Conservation (phyloP, 306 rosid species). For the Lathyrus sativus region DNA sequence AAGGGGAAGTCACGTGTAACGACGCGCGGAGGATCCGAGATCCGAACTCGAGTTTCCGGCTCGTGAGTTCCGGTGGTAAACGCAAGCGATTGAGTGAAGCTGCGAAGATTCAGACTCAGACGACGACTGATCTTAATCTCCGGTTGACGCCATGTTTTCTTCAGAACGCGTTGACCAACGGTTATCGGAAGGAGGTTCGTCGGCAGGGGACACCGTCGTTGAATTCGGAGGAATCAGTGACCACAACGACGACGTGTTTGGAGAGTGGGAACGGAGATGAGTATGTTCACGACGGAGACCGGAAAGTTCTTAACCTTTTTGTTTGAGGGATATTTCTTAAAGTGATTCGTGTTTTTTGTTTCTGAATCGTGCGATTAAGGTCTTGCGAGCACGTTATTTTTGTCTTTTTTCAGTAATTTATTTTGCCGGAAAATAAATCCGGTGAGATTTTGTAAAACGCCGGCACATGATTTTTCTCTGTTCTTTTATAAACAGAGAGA, state of each 20-base stretch:
- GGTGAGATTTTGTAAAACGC: slow-evolving; percentile 69
- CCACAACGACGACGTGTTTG: slow-evolving; percentile 64
- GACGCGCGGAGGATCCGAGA: slow-evolving; percentile 56
- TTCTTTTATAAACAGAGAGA: slow-evolving; percentile 47
- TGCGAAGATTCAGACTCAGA: slow-evolving; percentile 37
- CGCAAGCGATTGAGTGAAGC: slow-evolving; percentile 58
- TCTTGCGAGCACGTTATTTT: slow-evolving; percentile 30
- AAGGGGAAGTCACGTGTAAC: slow-evolving; percentile 62
- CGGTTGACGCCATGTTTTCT: slow-evolving; percentile 57
- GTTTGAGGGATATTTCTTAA: slow-evolving; percentile 40
- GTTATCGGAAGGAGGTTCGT: slow-evolving; percentile 49
- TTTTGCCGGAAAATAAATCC: slow-evolving; percentile 47
- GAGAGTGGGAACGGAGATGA: slow-evolving; percentile 56
- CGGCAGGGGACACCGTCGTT: slow-evolving; percentile 80
- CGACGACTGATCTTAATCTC: slow-evolving; percentile 71
- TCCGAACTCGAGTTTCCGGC: slow-evolving; percentile 46
- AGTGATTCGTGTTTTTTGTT: slow-evolving; percentile 36
- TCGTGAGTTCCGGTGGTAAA: slow-evolving; percentile 46
- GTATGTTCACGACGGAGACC: slow-evolving; percentile 40
- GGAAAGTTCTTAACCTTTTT: slow-evolving; percentile 76
- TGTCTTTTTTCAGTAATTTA: not conserved
- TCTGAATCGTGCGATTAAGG: slow-evolving; percentile 42
- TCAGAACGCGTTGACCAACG: slow-evolving; percentile 38
- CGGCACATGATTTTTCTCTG: slow-evolving; percentile 70
- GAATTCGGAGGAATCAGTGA: slow-evolving; percentile 88